Conservation (phyloP, 352 stramenopile genomes). For the Phytopythium litorale region DNA sequence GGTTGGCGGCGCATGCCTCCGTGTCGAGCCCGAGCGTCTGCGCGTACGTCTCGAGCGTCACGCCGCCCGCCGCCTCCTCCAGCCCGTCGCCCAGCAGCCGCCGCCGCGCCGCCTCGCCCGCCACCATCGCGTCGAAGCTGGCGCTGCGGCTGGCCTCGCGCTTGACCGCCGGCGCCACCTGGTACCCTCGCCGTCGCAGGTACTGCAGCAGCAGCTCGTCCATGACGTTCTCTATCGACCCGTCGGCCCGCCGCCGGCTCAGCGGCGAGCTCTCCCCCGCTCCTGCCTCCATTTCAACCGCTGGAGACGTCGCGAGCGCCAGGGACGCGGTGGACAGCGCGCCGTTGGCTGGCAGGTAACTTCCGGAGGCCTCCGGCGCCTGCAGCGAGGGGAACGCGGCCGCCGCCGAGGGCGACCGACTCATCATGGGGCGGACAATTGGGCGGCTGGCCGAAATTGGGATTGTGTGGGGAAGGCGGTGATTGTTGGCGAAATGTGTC, state of each 20-base stretch:
- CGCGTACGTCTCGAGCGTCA: slow-evolving; percentile 56
- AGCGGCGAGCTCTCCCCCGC: not conserved
- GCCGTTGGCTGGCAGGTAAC: slow-evolving; percentile 14
- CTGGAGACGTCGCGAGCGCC: not conserved
- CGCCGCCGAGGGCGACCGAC: not conserved
- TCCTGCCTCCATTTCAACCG: not conserved
- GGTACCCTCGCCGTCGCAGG: slow-evolving; percentile 50
- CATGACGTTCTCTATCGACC: slow-evolving; percentile 31
- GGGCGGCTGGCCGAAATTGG: not conserved
- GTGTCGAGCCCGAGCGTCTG: slow-evolving; percentile 62
- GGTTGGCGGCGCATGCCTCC: slow-evolving; percentile 68
- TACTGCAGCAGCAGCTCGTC: slow-evolving; percentile 73
- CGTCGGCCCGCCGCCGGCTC: not conserved
- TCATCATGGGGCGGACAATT: not conserved
- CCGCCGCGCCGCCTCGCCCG: slow-evolving; percentile 21
- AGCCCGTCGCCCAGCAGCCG: slow-evolving; percentile 26
- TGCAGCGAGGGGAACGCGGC: not conserved
- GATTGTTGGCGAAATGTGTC: too few relatives aligned
- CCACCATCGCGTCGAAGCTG: not conserved
- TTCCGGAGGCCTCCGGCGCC: not conserved
- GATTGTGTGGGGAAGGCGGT: slow-evolving; percentile 2
- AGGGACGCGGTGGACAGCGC: slow-evolving; percentile 4
- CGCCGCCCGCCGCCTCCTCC: slow-evolving; percentile 13
- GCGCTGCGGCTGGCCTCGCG: not conserved
- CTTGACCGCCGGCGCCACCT: slow-evolving; percentile 19